These are phyloP conservation scores for Saturnispora dispora DNA, from an alignment of 805 yeast species.

Conservation along the genomic window DNA sequence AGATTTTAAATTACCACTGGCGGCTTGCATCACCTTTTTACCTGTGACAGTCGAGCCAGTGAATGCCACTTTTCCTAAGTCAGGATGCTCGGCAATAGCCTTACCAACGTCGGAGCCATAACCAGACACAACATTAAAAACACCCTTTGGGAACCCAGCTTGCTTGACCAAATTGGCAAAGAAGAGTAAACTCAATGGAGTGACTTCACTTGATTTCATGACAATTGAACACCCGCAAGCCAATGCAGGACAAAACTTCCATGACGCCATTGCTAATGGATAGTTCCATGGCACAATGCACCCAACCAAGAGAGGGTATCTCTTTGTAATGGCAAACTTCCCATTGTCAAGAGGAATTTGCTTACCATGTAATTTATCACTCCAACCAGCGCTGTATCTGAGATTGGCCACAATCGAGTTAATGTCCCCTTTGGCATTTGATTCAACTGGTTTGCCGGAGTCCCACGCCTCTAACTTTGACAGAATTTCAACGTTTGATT, in stretches of 20 bases:
- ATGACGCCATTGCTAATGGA: conserved; percentile 62
- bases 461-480: conserved; percentile 47
- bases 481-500: conserved; percentile 38
- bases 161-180: conserved; percentile 48
- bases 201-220: conserved; percentile 66
- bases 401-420: conserved; percentile 37
- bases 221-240: conserved; percentile 72
- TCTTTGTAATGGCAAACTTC: conserved; percentile 57
- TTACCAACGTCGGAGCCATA: conserved; percentile 63
- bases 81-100: conserved; percentile 51
- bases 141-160: conserved; percentile 75
- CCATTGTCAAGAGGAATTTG: conserved; percentile 31
- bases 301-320: conserved; percentile 59
- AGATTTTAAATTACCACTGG: conserved; percentile 51
- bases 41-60: conserved; percentile 67
- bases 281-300: conserved; percentile 70
- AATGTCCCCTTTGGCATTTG: conserved; percentile 42
- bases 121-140: conserved; percentile 63
- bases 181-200: conserved; percentile 60
- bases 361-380: conserved; percentile 44
- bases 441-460: conserved; percentile 43
- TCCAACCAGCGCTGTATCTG: conserved; percentile 55
- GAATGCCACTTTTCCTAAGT: conserved; percentile 50
- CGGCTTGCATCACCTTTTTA: conserved; percentile 57
- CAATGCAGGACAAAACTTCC: conserved; percentile 79